Evolutionary conservation across 1,284 basidiomycete species (phyloP).

Genomic region (Trametes versicolor): DNA sequence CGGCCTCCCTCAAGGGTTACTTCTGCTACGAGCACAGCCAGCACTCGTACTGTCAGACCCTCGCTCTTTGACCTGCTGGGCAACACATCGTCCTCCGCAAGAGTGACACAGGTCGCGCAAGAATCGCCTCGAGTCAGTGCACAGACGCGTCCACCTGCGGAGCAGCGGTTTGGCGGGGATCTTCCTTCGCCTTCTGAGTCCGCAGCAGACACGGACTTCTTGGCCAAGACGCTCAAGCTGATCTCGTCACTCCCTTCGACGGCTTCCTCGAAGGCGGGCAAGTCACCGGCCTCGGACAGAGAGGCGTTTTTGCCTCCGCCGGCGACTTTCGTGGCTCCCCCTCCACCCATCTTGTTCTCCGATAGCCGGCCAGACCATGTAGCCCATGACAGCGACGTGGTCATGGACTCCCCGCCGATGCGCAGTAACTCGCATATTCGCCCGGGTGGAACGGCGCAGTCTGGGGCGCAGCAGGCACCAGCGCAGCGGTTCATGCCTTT

Average conservation of each 20-base stretch:
- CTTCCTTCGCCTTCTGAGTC: background rate
- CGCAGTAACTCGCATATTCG: conserved; percentile 15
- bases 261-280: background rate
- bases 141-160: background rate
- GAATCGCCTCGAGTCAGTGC: background rate
- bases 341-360: conserved; percentile 35
- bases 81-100: conserved; percentile 10
- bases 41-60: conserved; percentile 28
- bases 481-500: conserved; percentile 14
- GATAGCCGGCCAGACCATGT: conserved; percentile 3
- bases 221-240: background rate
- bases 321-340: conserved; percentile 29
- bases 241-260: background rate
- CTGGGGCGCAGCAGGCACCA: conserved; percentile 15
- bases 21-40: conserved; percentile 23
- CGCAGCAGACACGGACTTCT: background rate
- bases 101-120: background rate
- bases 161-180: background rate
- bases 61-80: conserved; percentile 36
- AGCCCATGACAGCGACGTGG: conserved; percentile 19
- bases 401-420: conserved; percentile 20
- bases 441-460: conserved; percentile 25
- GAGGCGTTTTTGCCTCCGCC: background rate
- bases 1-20: conserved; percentile 22
- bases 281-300: background rate